Evolutionary conservation across 768 basidiomycete species (phyloP), one percentile per base, ranked within the genome.

Genomic region (Botryobasidium botryosum): DNA sequence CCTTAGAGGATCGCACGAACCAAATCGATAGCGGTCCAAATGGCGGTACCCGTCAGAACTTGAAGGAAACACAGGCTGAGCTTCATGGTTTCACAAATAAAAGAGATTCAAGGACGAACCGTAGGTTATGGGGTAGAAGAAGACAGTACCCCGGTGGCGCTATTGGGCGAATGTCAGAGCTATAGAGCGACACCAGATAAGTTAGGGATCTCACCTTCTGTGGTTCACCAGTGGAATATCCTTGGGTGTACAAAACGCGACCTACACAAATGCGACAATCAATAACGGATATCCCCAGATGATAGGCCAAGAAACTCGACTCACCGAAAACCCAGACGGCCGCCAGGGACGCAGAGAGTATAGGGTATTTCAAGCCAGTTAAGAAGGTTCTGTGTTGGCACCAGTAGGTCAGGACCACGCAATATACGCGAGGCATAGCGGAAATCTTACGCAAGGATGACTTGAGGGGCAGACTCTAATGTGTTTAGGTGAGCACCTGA

Each of bases 301-400:
- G 35, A 6, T 28, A 6, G 12, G 13, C 8, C n/a, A 5, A 6
- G 6, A 4, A 20, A 40, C 21, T 12, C 17, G 13, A 24, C 45
- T 29, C 21, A 46, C 45, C 37, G 36, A 27, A 40, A 13, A 24
- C 23, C 28, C 1, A 26, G 26, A 13, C 12, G 10, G 18, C 21
- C 35, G 13, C 37, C 45, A 25, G 36, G 15, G 8, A 4, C 23
- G 45, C 36, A 28, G 45, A 35, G 4, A 46, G 32, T 10, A 28
- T 40, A 2, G 45, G 45, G 13, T 46, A 46, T 38, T 27, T 46
- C 15, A 46, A 18, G 23, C 45, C 45, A 39, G 45, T 29, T 26
- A 46, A 37, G 5, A 46, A 32, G 6, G 36, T 40, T 13, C 45
- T 46, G 28, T 5, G 7, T 33, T 33, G n/a, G n/a, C n/a, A n/a